phyloP scores from a whole-genome alignment of 306 rosid species.

The Cicer yamashitae region DNA sequence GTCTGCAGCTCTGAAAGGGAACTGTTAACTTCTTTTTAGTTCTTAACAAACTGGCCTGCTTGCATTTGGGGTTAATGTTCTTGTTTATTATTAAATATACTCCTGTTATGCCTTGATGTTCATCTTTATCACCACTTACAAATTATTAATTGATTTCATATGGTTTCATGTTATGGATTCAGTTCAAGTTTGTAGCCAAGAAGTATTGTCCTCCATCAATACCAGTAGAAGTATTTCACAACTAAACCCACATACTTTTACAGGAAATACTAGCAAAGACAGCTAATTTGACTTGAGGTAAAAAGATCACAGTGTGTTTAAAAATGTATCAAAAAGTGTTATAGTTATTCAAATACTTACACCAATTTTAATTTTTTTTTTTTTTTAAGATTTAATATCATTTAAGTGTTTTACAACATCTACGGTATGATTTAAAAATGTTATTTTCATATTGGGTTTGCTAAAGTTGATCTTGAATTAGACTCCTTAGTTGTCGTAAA shows the following conservation, averaged over 20 bases:
- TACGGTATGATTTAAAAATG: no score
- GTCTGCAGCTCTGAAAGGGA: not conserved
- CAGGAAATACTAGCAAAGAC: not conserved
- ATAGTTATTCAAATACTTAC: not conserved
- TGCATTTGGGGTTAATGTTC: not conserved
- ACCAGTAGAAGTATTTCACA: constrained; percentile 57
- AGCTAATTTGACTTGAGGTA: not conserved
- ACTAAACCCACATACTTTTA: constrained; percentile 32
- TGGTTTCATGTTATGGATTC: constrained; percentile 11
- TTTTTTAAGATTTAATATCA: no score
- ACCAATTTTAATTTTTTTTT: no score
- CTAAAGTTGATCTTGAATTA: no score
- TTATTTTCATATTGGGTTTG: no score
- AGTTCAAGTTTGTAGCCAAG: constrained; percentile 78
- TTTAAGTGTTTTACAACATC: no score
- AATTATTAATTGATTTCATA: constrained; percentile 16
- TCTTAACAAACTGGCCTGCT: not conserved
- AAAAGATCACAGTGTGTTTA: not conserved
- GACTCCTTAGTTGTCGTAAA: no score
- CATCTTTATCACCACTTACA: constrained; percentile 14
- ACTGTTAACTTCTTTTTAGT: not conserved
- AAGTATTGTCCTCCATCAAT: constrained; percentile 61
- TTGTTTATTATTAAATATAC: constrained; percentile 3
- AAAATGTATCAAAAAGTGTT: constrained; percentile 16
- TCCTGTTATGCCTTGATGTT: not conserved